Conservation (phyloP, 208 protist species). For the Trypanosoma conorhini region DNA sequence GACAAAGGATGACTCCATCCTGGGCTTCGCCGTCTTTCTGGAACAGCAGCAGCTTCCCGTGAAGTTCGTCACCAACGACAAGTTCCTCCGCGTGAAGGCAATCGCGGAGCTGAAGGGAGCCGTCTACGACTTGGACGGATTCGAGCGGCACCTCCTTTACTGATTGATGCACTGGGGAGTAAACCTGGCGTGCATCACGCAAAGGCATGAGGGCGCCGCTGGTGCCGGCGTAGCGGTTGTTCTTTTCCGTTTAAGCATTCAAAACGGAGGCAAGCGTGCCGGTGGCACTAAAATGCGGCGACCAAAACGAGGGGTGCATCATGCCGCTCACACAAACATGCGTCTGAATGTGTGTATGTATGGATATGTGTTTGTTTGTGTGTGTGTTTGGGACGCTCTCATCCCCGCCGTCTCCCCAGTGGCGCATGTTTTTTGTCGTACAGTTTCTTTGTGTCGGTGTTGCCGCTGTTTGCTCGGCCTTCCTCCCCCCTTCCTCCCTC, state of each 20-base stretch:
- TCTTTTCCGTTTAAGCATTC: no score
- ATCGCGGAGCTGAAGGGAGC: slow-evolving; percentile 53
- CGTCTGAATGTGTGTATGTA: neutral
- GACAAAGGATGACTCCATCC: slow-evolving; percentile 78
- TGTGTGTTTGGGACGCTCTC: no score
- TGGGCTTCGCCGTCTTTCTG: slow-evolving; percentile 84
- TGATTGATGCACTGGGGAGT: neutral
- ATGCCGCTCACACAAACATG: neutral
- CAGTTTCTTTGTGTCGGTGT: no score
- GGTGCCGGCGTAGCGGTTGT: neutral
- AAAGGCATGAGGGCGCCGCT: neutral
- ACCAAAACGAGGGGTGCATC: no score
- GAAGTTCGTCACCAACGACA: slow-evolving; percentile 82
- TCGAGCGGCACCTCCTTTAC: slow-evolving; percentile 4
- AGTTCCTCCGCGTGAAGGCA: slow-evolving; percentile 78
- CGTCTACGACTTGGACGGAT: slow-evolving; percentile 42
- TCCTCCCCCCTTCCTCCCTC: no score
- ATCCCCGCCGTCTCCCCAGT: no score
- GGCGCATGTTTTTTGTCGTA: no score
- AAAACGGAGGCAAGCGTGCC: no score
- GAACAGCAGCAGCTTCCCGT: slow-evolving; percentile 27
- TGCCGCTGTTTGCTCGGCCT: no score
- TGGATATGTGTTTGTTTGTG: no score
- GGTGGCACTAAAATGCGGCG: no score
- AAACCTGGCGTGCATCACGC: neutral